Conservation (phyloP, 345 rosid species). For the Xanthoceras sorbifolium region DNA sequence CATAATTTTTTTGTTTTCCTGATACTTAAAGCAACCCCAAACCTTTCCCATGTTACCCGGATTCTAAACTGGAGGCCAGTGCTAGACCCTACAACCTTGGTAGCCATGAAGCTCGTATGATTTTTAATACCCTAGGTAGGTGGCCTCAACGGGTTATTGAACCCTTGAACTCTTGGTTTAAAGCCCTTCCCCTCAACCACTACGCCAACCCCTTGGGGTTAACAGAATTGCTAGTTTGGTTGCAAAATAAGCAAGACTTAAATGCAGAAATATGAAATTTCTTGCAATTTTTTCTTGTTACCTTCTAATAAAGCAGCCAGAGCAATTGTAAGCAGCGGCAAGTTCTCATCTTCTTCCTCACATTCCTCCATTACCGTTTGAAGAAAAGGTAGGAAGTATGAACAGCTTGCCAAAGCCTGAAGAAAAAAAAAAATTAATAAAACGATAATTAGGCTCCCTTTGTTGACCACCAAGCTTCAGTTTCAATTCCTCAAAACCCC, state of each 20-base stretch:
- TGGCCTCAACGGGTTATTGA: background rate
- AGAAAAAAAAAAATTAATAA: conserved; percentile 11
- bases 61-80: background rate
- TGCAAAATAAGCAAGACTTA: background rate
- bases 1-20: background rate
- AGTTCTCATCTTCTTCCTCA: conserved; percentile 42
- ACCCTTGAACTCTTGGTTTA: background rate
- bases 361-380: conserved; percentile 55
- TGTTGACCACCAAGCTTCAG: background rate
- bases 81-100: background rate
- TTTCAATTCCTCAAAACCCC: background rate
- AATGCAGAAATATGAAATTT: background rate
- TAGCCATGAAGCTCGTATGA: background rate
- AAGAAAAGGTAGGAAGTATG: conserved; percentile 61
- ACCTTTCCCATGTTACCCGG: too few species aligned
- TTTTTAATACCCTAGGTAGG: background rate
- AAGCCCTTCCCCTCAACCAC: background rate
- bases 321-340: conserved; percentile 71
- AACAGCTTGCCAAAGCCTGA: conserved; percentile 84
- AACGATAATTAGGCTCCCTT: background rate
- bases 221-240: background rate
- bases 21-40: too few species aligned
- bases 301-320: conserved; percentile 67
- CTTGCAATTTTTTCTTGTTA: conserved; percentile 23
- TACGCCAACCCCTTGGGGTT: background rate